These are phyloP conservation scores for Mimosa bimucronata DNA, from an alignment of 306 rosid species.

Conservation along the genomic window DNA sequence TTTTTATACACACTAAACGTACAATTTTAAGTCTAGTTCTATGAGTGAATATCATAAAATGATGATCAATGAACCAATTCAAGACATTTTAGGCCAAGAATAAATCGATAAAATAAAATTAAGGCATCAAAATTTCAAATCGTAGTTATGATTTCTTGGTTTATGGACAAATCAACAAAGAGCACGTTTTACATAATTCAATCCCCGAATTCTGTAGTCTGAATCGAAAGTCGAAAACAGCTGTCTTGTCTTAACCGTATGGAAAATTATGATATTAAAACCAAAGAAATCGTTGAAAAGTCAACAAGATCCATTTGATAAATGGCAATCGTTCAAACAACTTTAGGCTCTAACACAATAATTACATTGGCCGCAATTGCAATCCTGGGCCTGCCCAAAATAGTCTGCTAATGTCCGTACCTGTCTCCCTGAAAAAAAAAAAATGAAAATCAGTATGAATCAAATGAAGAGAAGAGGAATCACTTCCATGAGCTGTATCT, in stretches of 20 bases:
- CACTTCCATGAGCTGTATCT: not conserved
- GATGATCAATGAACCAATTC: not conserved
- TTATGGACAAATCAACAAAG: not conserved
- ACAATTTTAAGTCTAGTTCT: too few species aligned
- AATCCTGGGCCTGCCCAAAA: not conserved
- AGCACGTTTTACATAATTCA: not conserved
- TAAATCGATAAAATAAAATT: not conserved
- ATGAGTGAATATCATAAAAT: too few species aligned
- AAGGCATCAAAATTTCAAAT: not conserved
- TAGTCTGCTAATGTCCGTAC: not conserved
- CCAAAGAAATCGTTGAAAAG: not conserved
- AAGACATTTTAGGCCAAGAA: not conserved
- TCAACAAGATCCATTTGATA: not conserved
- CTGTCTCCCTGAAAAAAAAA: not conserved
- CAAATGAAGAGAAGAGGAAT: not conserved
- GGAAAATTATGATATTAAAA: not conserved
- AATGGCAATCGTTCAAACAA: not conserved
- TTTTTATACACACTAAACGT: too few species aligned
- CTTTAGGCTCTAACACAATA: not conserved
- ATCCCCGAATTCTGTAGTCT: not conserved
- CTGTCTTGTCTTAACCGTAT: not conserved
- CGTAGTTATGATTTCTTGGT: not conserved
- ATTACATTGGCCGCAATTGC: not conserved
- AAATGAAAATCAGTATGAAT: not conserved
- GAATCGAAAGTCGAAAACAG: not conserved